Evolutionary conservation across 2,329 filamentous ascomycete species (phyloP).

Genomic region (Colletotrichum orbiculare): DNA sequence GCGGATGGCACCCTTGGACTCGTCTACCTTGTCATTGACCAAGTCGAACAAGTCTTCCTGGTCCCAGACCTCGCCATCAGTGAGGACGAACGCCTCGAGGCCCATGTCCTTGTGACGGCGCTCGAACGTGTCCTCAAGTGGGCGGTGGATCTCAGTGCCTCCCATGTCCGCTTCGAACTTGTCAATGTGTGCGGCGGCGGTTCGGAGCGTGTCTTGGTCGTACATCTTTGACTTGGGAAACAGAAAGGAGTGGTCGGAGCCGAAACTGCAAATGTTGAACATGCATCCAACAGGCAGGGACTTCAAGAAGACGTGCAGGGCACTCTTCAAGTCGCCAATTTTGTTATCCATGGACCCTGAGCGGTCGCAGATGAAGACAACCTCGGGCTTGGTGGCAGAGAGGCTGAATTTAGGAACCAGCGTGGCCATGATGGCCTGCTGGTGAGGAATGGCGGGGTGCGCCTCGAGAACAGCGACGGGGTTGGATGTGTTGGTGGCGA

Average conservation of each 20-base stretch:
- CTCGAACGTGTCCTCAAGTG: constrained; percentile 57
- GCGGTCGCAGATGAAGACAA: constrained; percentile 79
- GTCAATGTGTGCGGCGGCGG: constrained; percentile 55
- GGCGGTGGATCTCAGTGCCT: constrained; percentile 63
- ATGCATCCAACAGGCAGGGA: constrained; percentile 71
- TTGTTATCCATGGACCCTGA: constrained; percentile 73
- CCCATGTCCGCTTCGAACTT: constrained; percentile 59
- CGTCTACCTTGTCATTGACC: constrained; percentile 52
- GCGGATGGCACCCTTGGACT: constrained; percentile 57
- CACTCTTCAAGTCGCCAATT: constrained; percentile 64
- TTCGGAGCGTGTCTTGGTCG: constrained; percentile 53
- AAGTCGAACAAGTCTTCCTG: constrained; percentile 56
- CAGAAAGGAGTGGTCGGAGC: constrained; percentile 57
- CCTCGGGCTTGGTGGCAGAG: constrained; percentile 64
- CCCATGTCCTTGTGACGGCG: constrained; percentile 57
- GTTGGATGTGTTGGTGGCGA: constrained; percentile 68
- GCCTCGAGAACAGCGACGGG: constrained; percentile 74
- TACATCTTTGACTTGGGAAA: constrained; percentile 61
- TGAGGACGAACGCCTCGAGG: constrained; percentile 66
- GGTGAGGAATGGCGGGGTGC: constrained; percentile 69
- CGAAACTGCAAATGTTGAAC: constrained; percentile 80
- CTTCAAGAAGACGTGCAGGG: constrained; percentile 73
- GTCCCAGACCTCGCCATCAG: constrained; percentile 66
- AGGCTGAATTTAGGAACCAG: constrained; percentile 77
- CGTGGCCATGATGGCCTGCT: constrained; percentile 76